Evolutionary conservation across 225 moss, liverwort and hornwort genomes (phyloP), one percentile per base, ranked within the genome.

Genomic region (Bryum argenteum): DNA sequence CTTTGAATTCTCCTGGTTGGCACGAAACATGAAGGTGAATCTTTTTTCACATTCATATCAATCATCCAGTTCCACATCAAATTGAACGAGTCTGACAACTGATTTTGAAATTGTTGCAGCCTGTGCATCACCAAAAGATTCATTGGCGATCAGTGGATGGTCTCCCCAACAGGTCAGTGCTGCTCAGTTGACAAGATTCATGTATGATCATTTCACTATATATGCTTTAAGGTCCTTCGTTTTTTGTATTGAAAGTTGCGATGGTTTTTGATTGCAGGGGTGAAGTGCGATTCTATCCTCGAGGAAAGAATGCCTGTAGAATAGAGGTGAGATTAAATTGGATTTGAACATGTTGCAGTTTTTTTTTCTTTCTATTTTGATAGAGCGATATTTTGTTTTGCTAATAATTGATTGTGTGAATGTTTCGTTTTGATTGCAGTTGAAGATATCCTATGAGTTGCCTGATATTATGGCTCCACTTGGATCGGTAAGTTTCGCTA

Each of bases 111-210:
- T 33, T 58, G 17, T 67, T 67, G 66, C 77, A 86, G 85, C 80
- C 85, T 63, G 73, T 71, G 2, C 52, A 71, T 58, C 79, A 86
- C n/a, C 74, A 75, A 65, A 82, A 62, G 69, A 82, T 86, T 61
- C 85, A 82, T 17, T 86, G 85, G 85, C 74, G 76, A 54, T 82
- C 85, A 9, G 85, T 82, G 23, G 85, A 86, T 44, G 85, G 82
- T 54, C 82, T 86, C 10, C 80, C 77, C 13, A 86, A 86, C 28
- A 80, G 69, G 81, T 75, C 60, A 75, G 65, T 58, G 13, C 33
- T 33, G 33, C 33, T 33, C 2, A 33, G 33, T 5, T 33, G 2
- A 33, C 33, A 33, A 33, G 33, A 33, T 6, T 33, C 33, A 26
- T 26, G 26, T 26, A 2, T 4, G 4, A 26, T 4, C 26, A n/a